Evolutionary conservation across 192 early-diverging fungal species (phyloP), one percentile per base, ranked within the genome.

Genomic region (Podila clonocystis): DNA sequence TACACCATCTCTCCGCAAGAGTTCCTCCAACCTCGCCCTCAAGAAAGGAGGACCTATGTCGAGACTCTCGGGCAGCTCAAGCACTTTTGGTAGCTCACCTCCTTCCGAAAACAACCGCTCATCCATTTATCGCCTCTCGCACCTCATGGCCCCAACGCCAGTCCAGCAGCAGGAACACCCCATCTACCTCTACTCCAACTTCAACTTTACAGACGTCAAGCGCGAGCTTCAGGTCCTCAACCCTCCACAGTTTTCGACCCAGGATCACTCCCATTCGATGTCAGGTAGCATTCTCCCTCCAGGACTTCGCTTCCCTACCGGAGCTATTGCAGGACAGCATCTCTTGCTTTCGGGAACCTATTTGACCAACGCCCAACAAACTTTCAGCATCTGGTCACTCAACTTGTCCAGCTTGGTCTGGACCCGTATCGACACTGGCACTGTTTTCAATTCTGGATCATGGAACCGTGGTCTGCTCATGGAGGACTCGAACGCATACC

Each of bases 241-340:
- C 4, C 80, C 89, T 0, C 90, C 91, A 28, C 78, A 84, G 20
- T 89, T 88, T 67, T 72, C 67, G n/a, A 82, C 88, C 17, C 84
- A 89, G 62, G 91, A 94, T 61, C 78, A 86, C 15, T 93, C 92
- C 4, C 83, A 87, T 19, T 82, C 86, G 50, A 89, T 94, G 78
- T 67, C 86, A 2, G 93, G 92, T n/a, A 77, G 83, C n/a, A n/a
- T 73, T 9, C 75, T 88, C 31, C 92, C 93, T 22, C 92, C 92
- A 2, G 93, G 93, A n/a, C 76, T 94, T 66, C 85, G 93, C 24
- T 94, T 94, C 68, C 93, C 93, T 26, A 85, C 90, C 13, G 91
- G 91, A 17, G 85, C 87, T 38, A 80, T 89, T 30, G 78, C 92
- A 0, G 93, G 91, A 67, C 87, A 91, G 22, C 88, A 91, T 59